Evolutionary conservation across 345 rosid species (phyloP).

Genomic region (Geranium rotundifolium): DNA sequence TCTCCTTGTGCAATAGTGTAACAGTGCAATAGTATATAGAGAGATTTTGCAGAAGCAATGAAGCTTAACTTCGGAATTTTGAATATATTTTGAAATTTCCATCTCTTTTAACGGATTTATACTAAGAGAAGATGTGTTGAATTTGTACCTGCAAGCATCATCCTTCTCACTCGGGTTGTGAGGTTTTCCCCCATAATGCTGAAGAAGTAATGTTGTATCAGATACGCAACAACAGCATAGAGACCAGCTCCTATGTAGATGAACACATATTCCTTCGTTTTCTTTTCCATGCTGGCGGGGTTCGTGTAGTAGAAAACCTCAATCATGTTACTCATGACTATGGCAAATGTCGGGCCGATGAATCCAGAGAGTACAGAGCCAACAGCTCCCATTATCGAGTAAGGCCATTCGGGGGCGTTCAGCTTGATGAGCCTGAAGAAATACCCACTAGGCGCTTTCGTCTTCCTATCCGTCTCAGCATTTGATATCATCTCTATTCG

Average conservation of each 20-base stretch:
- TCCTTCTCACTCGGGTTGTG: conserved; percentile 91
- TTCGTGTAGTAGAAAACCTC: conserved; percentile 94
- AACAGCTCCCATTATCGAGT: conserved; percentile 89
- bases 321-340: conserved; percentile 95
- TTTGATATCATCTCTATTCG: conserved; percentile 94
- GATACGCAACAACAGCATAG: conserved; percentile 85
- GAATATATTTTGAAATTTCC: no score
- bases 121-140: neutral
- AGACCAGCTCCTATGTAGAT: conserved; percentile 94
- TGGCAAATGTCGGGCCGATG: conserved; percentile 91
- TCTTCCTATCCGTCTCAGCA: conserved; percentile 86
- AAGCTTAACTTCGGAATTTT: no score
- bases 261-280: conserved; percentile 94
- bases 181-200: conserved; percentile 99
- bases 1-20: no score
- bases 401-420: conserved; percentile 98
- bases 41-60: no score
- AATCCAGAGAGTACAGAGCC: conserved; percentile 95
- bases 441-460: conserved; percentile 77
- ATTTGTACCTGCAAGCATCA: conserved; percentile 93
- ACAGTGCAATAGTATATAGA: no score
- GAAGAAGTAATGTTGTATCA: conserved; percentile 98
- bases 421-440: conserved; percentile 85
- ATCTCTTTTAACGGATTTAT: neutral
- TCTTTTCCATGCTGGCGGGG: conserved; percentile 81